A percentile compares a stretch with the other conserved stretches of the same genome.
Evolutionary conservation across 805 yeast genomes (phyloP).

Genomic region (Ogataea trehaloabstinens): DNA sequence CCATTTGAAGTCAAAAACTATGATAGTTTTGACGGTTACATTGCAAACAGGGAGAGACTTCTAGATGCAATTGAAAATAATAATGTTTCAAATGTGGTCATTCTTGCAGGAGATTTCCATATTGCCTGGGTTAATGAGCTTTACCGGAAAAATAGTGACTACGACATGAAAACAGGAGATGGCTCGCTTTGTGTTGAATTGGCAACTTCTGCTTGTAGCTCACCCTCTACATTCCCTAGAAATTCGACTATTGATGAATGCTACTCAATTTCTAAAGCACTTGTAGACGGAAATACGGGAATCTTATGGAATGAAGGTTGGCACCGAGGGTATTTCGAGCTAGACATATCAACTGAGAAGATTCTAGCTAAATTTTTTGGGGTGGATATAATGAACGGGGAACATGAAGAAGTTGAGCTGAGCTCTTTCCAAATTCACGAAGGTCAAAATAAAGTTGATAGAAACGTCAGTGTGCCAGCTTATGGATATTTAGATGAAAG

Average conservation of each 20-base stretch:
- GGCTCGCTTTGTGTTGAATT: slow-evolving; percentile 26
- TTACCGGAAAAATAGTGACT: slow-evolving; percentile 8
- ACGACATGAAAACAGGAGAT: slow-evolving; percentile 19
- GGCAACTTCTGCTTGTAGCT: slow-evolving; percentile 23
- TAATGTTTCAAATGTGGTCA: slow-evolving; percentile 16
- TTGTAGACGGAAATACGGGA: too few relatives aligned
- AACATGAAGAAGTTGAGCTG: slow-evolving; percentile 8
- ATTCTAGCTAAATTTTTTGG: slow-evolving; percentile 15
- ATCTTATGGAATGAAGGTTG: too few relatives aligned
- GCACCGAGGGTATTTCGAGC: too few relatives aligned
- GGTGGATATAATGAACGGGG: slow-evolving; percentile 9
- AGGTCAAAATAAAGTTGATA: background rate
- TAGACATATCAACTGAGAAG: too few relatives aligned
- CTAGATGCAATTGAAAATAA: slow-evolving; percentile 16
- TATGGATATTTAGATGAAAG: too few relatives aligned
- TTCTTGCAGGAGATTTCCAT: slow-evolving; percentile 27
- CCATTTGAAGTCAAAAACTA: slow-evolving; percentile 21
- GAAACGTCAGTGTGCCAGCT: too few relatives aligned
- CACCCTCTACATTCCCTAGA: slow-evolving; percentile 27
- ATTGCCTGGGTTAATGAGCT: slow-evolving; percentile 25
- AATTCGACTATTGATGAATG: too few relatives aligned
- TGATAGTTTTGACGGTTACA: slow-evolving; percentile 28
- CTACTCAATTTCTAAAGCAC: too few relatives aligned
- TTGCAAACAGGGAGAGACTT: slow-evolving; percentile 22
- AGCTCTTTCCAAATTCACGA: slow-evolving; percentile 10